These are phyloP conservation scores for Trichosanthes cucumerina DNA, from an alignment of 306 rosid genomes.

Conservation along the genomic window DNA sequence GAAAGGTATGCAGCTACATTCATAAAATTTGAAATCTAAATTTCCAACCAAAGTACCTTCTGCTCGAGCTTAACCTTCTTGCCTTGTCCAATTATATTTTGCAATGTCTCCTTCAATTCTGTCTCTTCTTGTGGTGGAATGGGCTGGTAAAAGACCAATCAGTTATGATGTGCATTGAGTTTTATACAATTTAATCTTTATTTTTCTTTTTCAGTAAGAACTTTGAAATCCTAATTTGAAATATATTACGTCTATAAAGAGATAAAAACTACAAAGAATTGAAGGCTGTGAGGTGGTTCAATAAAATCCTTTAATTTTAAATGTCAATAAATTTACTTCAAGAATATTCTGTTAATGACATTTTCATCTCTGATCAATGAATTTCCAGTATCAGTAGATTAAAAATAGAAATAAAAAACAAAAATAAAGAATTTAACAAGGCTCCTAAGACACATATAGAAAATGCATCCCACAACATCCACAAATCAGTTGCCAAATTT, in stretches of 20 bases:
- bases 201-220: background rate
- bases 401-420: background rate
- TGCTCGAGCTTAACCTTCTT: slow-evolving; percentile 67
- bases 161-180: background rate
- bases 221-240: background rate
- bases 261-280: background rate
- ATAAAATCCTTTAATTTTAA: background rate
- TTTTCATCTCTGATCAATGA: background rate
- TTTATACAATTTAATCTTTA: background rate
- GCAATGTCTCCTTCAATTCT: slow-evolving; percentile 75
- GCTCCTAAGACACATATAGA: background rate
- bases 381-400: background rate
- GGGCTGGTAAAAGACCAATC: slow-evolving; percentile 37
- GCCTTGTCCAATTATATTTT: slow-evolving; percentile 63
- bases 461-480: background rate
- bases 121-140: slow-evolving; percentile 85
- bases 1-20: background rate
- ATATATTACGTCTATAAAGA: background rate
- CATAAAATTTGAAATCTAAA: background rate
- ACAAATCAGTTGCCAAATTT: background rate
- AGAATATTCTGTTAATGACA: background rate
- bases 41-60: slow-evolving; percentile 41
- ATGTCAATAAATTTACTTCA: background rate
- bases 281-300: background rate
- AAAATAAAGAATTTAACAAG: background rate